Conservation (phyloP, 2,329 filamentous ascomycete genomes). For the Alternaria infectoria region DNA sequence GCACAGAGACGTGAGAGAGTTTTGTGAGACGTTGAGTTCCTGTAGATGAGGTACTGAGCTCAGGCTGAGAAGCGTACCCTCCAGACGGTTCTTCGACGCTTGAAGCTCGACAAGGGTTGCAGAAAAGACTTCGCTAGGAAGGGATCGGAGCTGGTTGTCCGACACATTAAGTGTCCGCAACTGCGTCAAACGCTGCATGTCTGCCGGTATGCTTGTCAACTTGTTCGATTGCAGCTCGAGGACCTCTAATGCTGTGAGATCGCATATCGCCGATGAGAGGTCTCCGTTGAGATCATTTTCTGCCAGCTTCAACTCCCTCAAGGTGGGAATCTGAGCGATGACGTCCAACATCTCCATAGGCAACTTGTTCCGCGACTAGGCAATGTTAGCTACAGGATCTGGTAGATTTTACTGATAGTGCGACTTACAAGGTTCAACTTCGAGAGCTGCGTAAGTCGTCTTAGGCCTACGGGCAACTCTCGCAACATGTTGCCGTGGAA, state of each 20-base stretch:
- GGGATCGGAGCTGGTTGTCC: slow-evolving; percentile 74
- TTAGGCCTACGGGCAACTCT: slow-evolving; percentile 75
- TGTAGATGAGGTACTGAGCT: slow-evolving; percentile 70
- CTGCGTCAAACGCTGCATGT: slow-evolving; percentile 69
- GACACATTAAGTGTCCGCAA: slow-evolving; percentile 80
- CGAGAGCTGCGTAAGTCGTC: slow-evolving; percentile 75
- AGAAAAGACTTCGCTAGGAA: slow-evolving; percentile 74
- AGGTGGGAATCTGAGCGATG: slow-evolving; percentile 72
- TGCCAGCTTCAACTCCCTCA: slow-evolving; percentile 82
- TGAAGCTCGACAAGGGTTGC: slow-evolving; percentile 74
- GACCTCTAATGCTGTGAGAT: slow-evolving; percentile 73
- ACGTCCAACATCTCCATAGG: slow-evolving; percentile 73
- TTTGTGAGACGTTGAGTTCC: slow-evolving; percentile 77
- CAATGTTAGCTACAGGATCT: slow-evolving; percentile 4
- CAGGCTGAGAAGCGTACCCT: slow-evolving; percentile 71
- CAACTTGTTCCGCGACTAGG: slow-evolving; percentile 79
- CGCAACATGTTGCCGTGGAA: slow-evolving; percentile 83
- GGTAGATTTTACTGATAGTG: background rate
- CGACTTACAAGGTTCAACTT: slow-evolving; percentile 76
- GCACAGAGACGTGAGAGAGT: slow-evolving; percentile 67
- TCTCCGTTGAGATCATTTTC: slow-evolving; percentile 39
- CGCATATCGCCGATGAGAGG: slow-evolving; percentile 67
- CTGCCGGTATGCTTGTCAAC: slow-evolving; percentile 72
- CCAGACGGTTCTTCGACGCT: slow-evolving; percentile 78
- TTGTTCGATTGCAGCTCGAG: slow-evolving; percentile 84